Conservation (phyloP, 2,329 filamentous ascomycete species). For the Colletotrichum phormii region DNA sequence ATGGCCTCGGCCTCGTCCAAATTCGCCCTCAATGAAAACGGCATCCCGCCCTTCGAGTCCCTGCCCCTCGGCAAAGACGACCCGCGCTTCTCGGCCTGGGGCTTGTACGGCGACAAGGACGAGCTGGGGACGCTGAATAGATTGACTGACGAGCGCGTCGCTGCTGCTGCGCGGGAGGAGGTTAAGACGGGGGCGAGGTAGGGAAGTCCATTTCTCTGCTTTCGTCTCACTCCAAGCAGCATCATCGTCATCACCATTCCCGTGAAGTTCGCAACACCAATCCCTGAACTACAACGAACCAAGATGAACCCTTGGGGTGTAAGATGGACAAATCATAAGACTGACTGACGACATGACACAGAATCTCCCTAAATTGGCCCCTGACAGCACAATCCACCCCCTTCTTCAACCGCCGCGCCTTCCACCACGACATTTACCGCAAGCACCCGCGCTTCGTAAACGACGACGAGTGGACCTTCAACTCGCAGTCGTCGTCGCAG, state of each 20-base stretch:
- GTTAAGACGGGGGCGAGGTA: constrained; percentile 66
- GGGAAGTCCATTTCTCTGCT: neutral
- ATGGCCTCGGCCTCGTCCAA: neutral
- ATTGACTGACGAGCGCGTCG: constrained; percentile 65
- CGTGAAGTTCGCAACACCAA: too few relatives aligned
- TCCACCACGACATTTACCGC: constrained; percentile 45
- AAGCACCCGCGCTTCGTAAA: constrained; percentile 46
- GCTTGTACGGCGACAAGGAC: constrained; percentile 66
- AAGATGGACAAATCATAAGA: too few relatives aligned
- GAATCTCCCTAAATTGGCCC: constrained; percentile 50
- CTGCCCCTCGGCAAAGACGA: constrained; percentile 59
- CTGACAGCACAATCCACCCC: constrained; percentile 46
- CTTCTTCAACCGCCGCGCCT: constrained; percentile 46
- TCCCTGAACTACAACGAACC: too few relatives aligned
- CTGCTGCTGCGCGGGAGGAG: constrained; percentile 60
- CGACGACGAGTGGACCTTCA: constrained; percentile 49
- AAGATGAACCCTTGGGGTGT: too few relatives aligned
- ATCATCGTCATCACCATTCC: too few relatives aligned
- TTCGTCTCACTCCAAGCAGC: too few relatives aligned
- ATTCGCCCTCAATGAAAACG: constrained; percentile 49
- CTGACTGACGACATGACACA: neutral
- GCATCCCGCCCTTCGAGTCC: constrained; percentile 59
- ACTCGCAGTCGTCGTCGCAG: constrained; percentile 52
- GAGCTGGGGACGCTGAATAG: constrained; percentile 72
- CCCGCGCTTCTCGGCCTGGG: constrained; percentile 58